These are phyloP conservation scores for Globisporangium lucens DNA, from an alignment of 352 stramenopile genomes.

Conservation along the genomic window DNA sequence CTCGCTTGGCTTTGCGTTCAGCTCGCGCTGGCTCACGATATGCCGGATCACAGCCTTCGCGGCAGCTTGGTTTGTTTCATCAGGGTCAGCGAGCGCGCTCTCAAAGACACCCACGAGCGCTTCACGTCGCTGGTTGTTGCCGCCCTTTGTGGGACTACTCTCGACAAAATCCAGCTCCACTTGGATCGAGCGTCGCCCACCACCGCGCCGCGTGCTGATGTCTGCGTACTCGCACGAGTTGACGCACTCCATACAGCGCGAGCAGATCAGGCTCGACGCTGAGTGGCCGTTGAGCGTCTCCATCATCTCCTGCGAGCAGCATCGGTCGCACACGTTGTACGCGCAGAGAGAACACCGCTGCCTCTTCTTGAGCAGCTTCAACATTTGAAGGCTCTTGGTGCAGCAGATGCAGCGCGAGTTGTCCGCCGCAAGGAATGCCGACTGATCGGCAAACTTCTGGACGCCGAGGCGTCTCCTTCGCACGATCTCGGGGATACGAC, in stretches of 20 bases:
- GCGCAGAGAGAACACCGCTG: conserved; percentile 41
- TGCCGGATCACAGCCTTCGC: conserved; percentile 38
- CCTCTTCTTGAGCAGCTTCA: conserved; percentile 21
- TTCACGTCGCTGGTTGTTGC: neutral
- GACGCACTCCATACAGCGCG: conserved; percentile 42
- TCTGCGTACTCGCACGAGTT: conserved; percentile 38
- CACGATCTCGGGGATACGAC: conserved; percentile 41
- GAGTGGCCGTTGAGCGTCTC: conserved; percentile 39
- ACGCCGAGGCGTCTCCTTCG: conserved; percentile 53
- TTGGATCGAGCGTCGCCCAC: neutral
- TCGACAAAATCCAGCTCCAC: conserved; percentile 7
- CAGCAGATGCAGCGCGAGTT: conserved; percentile 63
- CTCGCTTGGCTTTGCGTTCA: neutral
- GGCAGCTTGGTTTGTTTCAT: conserved; percentile 24
- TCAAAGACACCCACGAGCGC: conserved; percentile 13
- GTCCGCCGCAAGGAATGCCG: conserved; percentile 28
- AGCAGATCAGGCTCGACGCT: conserved; percentile 28
- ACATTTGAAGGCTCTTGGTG: conserved; percentile 36
- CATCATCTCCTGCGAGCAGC: conserved; percentile 36
- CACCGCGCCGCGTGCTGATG: conserved; percentile 6
- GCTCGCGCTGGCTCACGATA: conserved; percentile 16
- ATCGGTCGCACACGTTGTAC: conserved; percentile 44
- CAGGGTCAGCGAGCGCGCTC: conserved; percentile 22
- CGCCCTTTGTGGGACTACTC: neutral
- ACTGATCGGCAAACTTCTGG: conserved; percentile 47